Evolutionary conservation across 352 stramenopile genomes (phyloP).

Genomic region (Pythium phragmiticola): DNA sequence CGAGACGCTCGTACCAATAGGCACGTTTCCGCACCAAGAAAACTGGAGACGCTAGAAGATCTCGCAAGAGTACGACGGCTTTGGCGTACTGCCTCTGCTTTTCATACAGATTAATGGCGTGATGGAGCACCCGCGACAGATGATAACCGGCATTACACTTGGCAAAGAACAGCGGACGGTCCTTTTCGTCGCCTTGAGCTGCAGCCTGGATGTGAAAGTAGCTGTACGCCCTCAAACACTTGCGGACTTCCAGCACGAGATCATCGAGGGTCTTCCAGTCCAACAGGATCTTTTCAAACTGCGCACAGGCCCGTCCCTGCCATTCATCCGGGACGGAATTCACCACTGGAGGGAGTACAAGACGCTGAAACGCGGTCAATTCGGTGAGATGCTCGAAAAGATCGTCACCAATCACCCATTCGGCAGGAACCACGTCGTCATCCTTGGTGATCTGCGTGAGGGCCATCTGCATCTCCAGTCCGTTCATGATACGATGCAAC

Average conservation of each 20-base stretch:
- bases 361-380: slow-evolving; percentile 52
- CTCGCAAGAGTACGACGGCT: slow-evolving; percentile 60
- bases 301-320: slow-evolving; percentile 42
- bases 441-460: slow-evolving; percentile 26
- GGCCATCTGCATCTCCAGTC: slow-evolving; percentile 44
- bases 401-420: slow-evolving; percentile 55
- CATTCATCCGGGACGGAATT: slow-evolving; percentile 14
- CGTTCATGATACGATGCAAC: slow-evolving; percentile 48
- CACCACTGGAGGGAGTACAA: slow-evolving; percentile 20
- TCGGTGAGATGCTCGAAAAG: slow-evolving; percentile 32
- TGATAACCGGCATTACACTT: slow-evolving; percentile 75
- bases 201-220: slow-evolving; percentile 4
- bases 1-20: slow-evolving; percentile 73
- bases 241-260: slow-evolving; percentile 48
- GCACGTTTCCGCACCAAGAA: slow-evolving; percentile 67
- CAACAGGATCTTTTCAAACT: slow-evolving; percentile 44
- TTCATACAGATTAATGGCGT: slow-evolving; percentile 61
- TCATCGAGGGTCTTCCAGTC: slow-evolving; percentile 57
- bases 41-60: slow-evolving; percentile 44
- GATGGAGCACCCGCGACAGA: slow-evolving; percentile 57
- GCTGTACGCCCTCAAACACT: slow-evolving; percentile 41
- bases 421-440: slow-evolving; percentile 29
- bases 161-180: slow-evolving; percentile 44
- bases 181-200: background rate
- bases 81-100: slow-evolving; percentile 77